Percentiles rank a stretch among this genome's conserved stretches.
phyloP scores from a whole-genome alignment of 2,329 filamentous ascomycete genomes.

The Elsinoe batatas region DNA sequence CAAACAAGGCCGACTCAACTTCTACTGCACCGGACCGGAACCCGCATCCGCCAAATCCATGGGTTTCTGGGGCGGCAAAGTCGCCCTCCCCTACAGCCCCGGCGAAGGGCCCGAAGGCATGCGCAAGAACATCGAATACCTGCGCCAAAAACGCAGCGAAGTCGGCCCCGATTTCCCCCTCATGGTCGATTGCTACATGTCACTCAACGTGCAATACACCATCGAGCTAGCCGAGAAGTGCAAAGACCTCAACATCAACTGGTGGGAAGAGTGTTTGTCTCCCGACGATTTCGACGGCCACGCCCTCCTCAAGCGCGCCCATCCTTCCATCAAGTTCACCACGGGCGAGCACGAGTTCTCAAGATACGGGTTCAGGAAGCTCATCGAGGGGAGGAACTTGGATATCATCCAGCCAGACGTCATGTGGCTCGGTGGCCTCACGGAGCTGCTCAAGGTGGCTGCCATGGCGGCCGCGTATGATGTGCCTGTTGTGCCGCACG shows the following conservation, averaged over 20 bases:
- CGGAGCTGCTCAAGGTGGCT: slow-evolving; percentile 79
- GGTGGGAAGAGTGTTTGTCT: slow-evolving; percentile 92
- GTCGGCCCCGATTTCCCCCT: slow-evolving; percentile 86
- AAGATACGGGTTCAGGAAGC: slow-evolving; percentile 86
- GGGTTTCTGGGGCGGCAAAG: slow-evolving; percentile 87
- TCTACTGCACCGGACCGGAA: slow-evolving; percentile 90
- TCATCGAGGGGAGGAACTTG: slow-evolving; percentile 81
- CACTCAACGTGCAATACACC: slow-evolving; percentile 81
- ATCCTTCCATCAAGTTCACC: slow-evolving; percentile 85
- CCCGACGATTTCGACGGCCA: slow-evolving; percentile 91
- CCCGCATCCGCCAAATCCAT: slow-evolving; percentile 69
- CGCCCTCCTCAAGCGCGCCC: slow-evolving; percentile 77
- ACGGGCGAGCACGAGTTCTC: slow-evolving; percentile 96
- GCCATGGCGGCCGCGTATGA: slow-evolving; percentile 89
- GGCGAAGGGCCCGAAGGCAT: slow-evolving; percentile 76
- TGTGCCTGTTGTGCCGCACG: slow-evolving; percentile 89
- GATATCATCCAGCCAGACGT: slow-evolving; percentile 94
- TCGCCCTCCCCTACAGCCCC: slow-evolving; percentile 79
- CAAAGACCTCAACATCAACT: slow-evolving; percentile 79
- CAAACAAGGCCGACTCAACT: slow-evolving; percentile 62
- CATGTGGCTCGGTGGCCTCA: slow-evolving; percentile 94
- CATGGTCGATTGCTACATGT: slow-evolving; percentile 97
- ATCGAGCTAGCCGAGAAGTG: slow-evolving; percentile 82
- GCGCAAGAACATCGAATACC: slow-evolving; percentile 81
- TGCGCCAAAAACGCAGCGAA: slow-evolving; percentile 71